These are phyloP conservation scores for Acanthamoeba royreba DNA, from an alignment of 208 protist species.

Conservation along the genomic window DNA sequence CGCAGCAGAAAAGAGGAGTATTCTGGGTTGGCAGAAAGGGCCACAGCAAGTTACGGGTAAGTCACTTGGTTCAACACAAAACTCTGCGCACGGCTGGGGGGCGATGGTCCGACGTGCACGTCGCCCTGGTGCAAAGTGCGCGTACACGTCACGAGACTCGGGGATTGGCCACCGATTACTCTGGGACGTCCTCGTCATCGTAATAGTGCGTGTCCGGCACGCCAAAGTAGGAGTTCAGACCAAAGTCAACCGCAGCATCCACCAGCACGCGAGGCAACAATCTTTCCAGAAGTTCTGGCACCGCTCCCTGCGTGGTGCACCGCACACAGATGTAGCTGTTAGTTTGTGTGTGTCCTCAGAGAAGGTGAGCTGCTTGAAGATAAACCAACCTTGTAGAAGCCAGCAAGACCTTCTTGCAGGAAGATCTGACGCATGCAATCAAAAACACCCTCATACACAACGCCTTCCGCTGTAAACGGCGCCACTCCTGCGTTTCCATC, in stretches of 20 bases:
- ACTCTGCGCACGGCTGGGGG: too few relatives aligned
- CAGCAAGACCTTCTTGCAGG: not conserved
- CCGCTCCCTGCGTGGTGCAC: not conserved
- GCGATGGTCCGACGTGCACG: too few relatives aligned
- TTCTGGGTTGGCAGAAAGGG: too few relatives aligned
- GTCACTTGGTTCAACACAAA: too few relatives aligned
- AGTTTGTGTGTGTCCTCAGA: not conserved
- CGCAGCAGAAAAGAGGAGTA: too few relatives aligned
- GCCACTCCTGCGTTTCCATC: too few relatives aligned
- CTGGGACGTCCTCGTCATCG: not conserved
- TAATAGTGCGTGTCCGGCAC: not conserved
- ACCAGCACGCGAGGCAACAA: not conserved
- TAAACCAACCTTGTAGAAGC: not conserved
- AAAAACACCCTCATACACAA: not conserved
- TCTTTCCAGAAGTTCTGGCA: not conserved
- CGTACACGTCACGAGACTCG: too few relatives aligned
- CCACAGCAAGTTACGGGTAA: too few relatives aligned
- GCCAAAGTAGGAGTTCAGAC: not conserved
- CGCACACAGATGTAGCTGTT: not conserved
- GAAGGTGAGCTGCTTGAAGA: not conserved
- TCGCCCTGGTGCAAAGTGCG: too few relatives aligned
- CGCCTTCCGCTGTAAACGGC: not conserved
- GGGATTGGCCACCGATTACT: too few relatives aligned
- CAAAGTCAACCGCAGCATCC: not conserved
- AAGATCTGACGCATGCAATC: not conserved